A percentile compares a stretch with the other conserved stretches of the same genome.
These are phyloP conservation scores for Coemansia sp. DNA, from an alignment of 192 early-diverging fungal species.

Conservation along the genomic window DNA sequence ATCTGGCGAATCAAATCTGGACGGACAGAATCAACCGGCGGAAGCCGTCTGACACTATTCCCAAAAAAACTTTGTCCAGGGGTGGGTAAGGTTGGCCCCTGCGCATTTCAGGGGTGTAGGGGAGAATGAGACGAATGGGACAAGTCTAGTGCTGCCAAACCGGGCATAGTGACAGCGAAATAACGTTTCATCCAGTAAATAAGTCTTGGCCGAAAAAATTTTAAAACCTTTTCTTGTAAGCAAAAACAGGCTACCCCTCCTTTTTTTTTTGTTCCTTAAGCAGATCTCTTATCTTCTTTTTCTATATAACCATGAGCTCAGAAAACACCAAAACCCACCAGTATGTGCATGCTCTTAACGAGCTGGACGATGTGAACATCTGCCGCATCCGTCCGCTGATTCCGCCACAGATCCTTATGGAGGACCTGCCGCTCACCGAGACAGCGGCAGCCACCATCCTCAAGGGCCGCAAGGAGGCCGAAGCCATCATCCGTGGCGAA, in stretches of 20 bases:
- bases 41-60: not conserved
- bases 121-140: too few species aligned
- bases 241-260: not conserved
- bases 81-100: too few species aligned
- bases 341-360: constrained; percentile 72
- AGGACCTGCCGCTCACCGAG: constrained; percentile 77
- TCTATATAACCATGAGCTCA: constrained; percentile 17
- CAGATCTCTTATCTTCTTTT: too few species aligned
- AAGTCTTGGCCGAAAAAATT: too few species aligned
- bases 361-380: constrained; percentile 91
- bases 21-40: not conserved
- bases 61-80: too few species aligned
- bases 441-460: constrained; percentile 73
- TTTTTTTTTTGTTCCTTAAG: not conserved
- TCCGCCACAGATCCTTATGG: constrained; percentile 91
- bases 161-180: too few species aligned
- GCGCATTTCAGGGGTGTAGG: too few species aligned
- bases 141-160: too few species aligned
- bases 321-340: constrained; percentile 16
- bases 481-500: constrained; percentile 64
- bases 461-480: constrained; percentile 61
- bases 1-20: constrained; percentile 2
- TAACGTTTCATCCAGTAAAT: too few species aligned
- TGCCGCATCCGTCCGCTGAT: constrained; percentile 74
- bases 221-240: too few species aligned